phyloP scores from a whole-genome alignment of 129 eudicot genomes.

The Centaurea solstitialis region DNA sequence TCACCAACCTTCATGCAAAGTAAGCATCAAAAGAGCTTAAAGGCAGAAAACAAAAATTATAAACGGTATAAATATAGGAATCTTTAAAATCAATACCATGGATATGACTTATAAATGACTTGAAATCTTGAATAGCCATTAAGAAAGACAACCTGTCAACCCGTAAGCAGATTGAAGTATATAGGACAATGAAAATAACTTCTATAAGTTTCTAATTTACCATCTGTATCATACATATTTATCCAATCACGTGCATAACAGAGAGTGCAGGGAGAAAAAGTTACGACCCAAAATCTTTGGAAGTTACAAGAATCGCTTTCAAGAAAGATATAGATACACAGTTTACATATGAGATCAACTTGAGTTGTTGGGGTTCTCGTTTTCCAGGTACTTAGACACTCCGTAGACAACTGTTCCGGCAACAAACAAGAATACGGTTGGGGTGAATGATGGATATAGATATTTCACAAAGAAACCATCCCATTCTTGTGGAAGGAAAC shows the following conservation, averaged over 20 bases:
- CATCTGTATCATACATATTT: background rate
- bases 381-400: constrained; percentile 76
- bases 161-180: background rate
- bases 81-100: background rate
- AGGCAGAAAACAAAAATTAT: background rate
- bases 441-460: constrained; percentile 89
- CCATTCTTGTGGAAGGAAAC: constrained; percentile 89
- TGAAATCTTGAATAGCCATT: background rate
- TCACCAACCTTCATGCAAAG: background rate
- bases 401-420: constrained; percentile 89
- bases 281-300: background rate
- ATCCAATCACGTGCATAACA: background rate
- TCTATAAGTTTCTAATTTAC: background rate
- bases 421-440: constrained; percentile 84
- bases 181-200: background rate
- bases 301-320: constrained; percentile 7
- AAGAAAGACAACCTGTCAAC: background rate
- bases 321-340: constrained; percentile 11
- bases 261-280: background rate
- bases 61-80: background rate
- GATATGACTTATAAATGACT: background rate
- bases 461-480: constrained; percentile 80
- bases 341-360: constrained; percentile 34
- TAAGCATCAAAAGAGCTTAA: background rate
- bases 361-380: constrained; percentile 50